phyloP scores from a whole-genome alignment of 441 rosid species.

The Syzygium malaccense region DNA sequence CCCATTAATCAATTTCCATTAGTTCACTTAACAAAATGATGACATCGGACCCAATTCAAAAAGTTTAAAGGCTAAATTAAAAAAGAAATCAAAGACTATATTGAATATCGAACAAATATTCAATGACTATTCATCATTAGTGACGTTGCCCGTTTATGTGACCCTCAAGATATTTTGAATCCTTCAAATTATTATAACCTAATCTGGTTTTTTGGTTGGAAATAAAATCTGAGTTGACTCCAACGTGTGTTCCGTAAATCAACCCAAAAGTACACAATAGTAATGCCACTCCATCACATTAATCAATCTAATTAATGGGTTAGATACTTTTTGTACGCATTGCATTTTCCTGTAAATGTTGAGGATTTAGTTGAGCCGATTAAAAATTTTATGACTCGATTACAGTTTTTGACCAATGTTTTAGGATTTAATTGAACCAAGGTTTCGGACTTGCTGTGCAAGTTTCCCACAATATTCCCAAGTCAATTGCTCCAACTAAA shows the following conservation, averaged over 20 bases:
- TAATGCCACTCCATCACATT: neutral
- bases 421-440: neutral
- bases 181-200: neutral
- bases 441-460: neutral
- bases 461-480: neutral
- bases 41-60: neutral
- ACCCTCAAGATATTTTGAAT: neutral
- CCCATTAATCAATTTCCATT: neutral
- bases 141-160: accelerated
- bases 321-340: too few species aligned
- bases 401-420: too few species aligned
- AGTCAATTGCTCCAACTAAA: neutral
- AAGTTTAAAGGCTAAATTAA: neutral
- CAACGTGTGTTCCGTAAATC: neutral
- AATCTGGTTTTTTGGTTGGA: neutral
- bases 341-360: too few species aligned
- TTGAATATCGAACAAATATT: neutral
- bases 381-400: too few species aligned
- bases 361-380: too few species aligned
- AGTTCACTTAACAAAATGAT: neutral
- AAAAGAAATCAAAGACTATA: neutral
- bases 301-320: neutral
- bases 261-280: neutral
- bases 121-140: neutral
- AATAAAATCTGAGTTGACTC: neutral